A percentile compares a stretch with the other conserved stretches of the same genome.
Evolutionary conservation across 805 yeast species (phyloP).

Genomic region (Starmera caribaea): DNA sequence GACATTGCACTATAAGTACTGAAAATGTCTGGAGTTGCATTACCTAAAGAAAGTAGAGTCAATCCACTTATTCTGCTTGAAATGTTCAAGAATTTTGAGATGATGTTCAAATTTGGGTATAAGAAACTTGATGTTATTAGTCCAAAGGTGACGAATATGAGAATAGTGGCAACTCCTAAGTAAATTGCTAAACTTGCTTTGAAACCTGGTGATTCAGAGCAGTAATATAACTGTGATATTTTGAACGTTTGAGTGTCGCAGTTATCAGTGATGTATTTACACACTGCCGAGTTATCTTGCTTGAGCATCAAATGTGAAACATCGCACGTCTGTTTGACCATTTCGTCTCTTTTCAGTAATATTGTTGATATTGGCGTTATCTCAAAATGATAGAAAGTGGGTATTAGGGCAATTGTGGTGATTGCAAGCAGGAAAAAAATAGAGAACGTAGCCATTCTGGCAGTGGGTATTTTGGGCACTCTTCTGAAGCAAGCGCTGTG

Average conservation of each 20-base stretch:
- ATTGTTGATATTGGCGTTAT: too few species aligned
- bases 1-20: conserved; percentile 78
- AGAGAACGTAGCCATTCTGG: too few species aligned
- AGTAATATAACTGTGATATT: conserved; percentile 3
- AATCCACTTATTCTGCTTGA: conserved; percentile 79
- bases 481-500: too few species aligned
- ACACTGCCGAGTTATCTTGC: neutral
- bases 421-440: too few species aligned
- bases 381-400: too few species aligned
- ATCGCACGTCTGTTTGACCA: neutral
- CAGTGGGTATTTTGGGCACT: too few species aligned
- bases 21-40: conserved; percentile 85
- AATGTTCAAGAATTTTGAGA: conserved; percentile 52
- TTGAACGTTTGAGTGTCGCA: conserved; percentile 2
- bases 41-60: conserved; percentile 83
- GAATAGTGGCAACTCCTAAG: conserved; percentile 6
- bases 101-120: conserved; percentile 65
- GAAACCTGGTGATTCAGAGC: neutral
- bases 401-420: too few species aligned
- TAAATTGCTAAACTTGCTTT: neutral
- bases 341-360: too few species aligned
- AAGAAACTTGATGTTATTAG: conserved; percentile 73
- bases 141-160: conserved; percentile 57
- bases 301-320: neutral
- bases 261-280: conserved; percentile 2